Evolutionary conservation across 1,284 basidiomycete genomes (phyloP), one percentile per base, ranked within the genome.

Genomic region (Pulveroboletus sp.): DNA sequence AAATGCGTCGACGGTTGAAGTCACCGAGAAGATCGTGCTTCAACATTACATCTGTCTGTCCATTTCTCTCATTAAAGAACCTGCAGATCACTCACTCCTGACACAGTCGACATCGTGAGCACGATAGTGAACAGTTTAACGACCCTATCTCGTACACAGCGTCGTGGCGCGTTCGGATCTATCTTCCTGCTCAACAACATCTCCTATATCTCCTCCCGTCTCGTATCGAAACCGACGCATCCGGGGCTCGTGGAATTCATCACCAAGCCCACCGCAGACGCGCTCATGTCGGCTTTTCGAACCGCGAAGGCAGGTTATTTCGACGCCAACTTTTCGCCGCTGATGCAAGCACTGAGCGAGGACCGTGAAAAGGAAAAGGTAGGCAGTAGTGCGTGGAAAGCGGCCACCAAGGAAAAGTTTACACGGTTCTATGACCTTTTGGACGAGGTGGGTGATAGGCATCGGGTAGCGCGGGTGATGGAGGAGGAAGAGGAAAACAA

Each of bases 231-330:
- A 40, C 82, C 85, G 1, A 69, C 70, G 15, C 72, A 78, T 59
- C 69, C 78, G 1, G 71, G 73, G 3, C 70, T 84, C 0, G 63
- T 70, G 6, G 67, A 75, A 9, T 69, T 89, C 15, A 71, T 91
- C 44, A 82, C 87, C 8, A 79, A 79, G 44, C 80, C 83, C 1
- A 78, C 86, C 1, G 75, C 80, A 48, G 86, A 89, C 42, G 61
- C 77, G 16, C 76, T 91, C 32, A 79, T 82, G 60, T 86, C 83
- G 7, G 82, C 81, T 62, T 89, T 83, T 72, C 82, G 89, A 44
- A 89, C 83, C 1, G 86, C 89, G 45, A 90, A 90, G 70, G 87
- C 89, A 11, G 85, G 78, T 3, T 92, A 92, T 71, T 90, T 91
- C 58, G 88, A 91, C 57, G 78, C 86, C 21, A 91, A 90, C 70